Conservation (phyloP, 2,329 filamentous ascomycete species). For the Cordyceps pruinosa region DNA sequence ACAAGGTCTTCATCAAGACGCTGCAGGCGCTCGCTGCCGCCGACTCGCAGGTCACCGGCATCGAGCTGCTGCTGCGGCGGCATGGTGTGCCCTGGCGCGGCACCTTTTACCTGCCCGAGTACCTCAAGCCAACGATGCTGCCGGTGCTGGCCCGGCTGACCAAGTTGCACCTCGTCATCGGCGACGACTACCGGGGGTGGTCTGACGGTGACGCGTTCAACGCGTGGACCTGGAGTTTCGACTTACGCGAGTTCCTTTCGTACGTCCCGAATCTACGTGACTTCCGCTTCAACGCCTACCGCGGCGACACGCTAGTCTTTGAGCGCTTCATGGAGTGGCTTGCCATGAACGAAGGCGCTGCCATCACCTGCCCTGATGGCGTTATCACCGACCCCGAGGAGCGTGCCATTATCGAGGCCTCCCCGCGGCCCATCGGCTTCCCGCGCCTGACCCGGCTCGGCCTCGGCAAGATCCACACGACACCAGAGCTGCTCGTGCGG, state of each 20-base stretch:
- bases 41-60: slow-evolving; percentile 27
- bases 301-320: slow-evolving; percentile 9
- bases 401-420: slow-evolving; percentile 2
- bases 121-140: slow-evolving; percentile 27
- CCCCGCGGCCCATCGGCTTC: slow-evolving; percentile 24
- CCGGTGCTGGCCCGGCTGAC: slow-evolving; percentile 39
- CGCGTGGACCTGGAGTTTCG: not conserved
- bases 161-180: slow-evolving; percentile 30
- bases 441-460: slow-evolving; percentile 34
- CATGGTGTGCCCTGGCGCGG: slow-evolving; percentile 27
- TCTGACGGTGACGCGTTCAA: slow-evolving; percentile 1
- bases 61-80: slow-evolving; percentile 34
- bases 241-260: slow-evolving; percentile 32
- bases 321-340: slow-evolving; percentile 35
- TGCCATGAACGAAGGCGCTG: slow-evolving; percentile 14
- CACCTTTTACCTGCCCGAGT: slow-evolving; percentile 38
- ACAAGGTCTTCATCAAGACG: slow-evolving; percentile 29
- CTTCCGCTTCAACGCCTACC: slow-evolving; percentile 42
- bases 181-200: not conserved
- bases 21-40: slow-evolving; percentile 37
- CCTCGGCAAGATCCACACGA: slow-evolving; percentile 32
- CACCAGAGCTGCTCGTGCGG: slow-evolving; percentile 23
- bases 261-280: slow-evolving; percentile 38
- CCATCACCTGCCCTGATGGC: not conserved
- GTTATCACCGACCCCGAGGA: not conserved